Base-by-base conservation (phyloP, 1,139 yeast genomes). In the Zygosaccharomyces pseudobailii region DNA sequence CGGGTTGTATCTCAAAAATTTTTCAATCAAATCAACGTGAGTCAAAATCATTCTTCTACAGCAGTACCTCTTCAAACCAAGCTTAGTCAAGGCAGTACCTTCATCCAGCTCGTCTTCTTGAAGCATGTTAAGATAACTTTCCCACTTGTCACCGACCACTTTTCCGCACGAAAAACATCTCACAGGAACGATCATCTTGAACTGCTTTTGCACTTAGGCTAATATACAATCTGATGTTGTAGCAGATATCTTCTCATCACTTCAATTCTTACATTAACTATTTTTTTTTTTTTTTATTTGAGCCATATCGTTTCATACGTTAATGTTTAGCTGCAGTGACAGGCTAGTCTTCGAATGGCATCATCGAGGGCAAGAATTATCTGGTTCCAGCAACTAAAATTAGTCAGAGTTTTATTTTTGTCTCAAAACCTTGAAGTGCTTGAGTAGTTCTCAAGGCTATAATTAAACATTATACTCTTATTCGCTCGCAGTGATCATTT, bases 91-190 rank as follows among this genome's bases (percentile, higher is more conserved):
- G 37, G 99, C 99, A 63, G 92, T 96, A 62, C 84, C 97, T 73
- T 92, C 98, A 49, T 92, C 84, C 76, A 87, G 76, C 63, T 83
- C 82, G 61, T 89, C 97, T 59, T 89, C 96, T 70, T 89, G 96
- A 54, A 92, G 75, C 66, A 84, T 84, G 51, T 84, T 83, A 65
- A 92, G 76, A 68, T 94, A 92, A 21, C 94, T 80, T 69, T 94
- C 98, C 99, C 99, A 94, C 68, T 94, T 94, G 77, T 94, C 99
- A 62, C 99, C 99, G 53, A 94, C 97, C 60, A 92, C 86, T 73
- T 94, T 94, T 62, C 98, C 99, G 73, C 99, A 94, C 41, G 98
- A 90, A 68, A 94, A 94, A 74, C 99, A 94, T 74, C 99, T 92
- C 60, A 94, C 95, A 51, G 98, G 98, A 71, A 92, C 92, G 73